Evolutionary conservation across 1,139 yeast species (phyloP).

Genomic region (Pichia sp.): DNA sequence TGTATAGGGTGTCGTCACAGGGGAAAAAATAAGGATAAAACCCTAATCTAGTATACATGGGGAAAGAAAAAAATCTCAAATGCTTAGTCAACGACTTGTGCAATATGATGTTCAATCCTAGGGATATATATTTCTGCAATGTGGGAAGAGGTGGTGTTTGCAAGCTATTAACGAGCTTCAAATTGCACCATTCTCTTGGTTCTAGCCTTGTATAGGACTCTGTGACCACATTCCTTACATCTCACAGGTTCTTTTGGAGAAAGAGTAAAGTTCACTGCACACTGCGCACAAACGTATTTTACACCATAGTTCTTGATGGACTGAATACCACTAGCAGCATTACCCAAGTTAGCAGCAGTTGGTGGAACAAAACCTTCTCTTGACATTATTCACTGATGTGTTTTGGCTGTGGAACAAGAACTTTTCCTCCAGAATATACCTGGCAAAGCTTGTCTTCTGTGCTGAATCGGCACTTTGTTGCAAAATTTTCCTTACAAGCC

Average conservation of each 20-base stretch:
- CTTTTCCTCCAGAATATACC: no score
- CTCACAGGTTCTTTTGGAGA: slow-evolving; percentile 95
- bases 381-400: slow-evolving; percentile 13
- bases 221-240: slow-evolving; percentile 97
- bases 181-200: slow-evolving; percentile 87
- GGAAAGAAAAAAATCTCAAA: not conserved
- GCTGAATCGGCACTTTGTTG: no score
- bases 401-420: not conserved
- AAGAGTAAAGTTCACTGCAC: slow-evolving; percentile 83
- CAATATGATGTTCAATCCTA: not conserved
- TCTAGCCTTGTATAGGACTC: slow-evolving; percentile 94
- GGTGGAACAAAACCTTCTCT: slow-evolving; percentile 96
- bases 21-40: no score
- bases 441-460: no score
- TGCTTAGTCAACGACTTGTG: no score
- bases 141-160: not conserved
- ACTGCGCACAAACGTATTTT: slow-evolving; percentile 91
- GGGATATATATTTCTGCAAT: not conserved
- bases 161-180: slow-evolving; percentile 48
- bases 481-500: not conserved
- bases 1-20: no score
- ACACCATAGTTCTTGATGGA: slow-evolving; percentile 75
- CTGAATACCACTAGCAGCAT: slow-evolving; percentile 62
- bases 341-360: slow-evolving; percentile 59
- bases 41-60: not conserved